These are phyloP conservation scores for Rutidosis leptorrhynchoides DNA, from an alignment of 129 eudicot species.

Conservation along the genomic window DNA sequence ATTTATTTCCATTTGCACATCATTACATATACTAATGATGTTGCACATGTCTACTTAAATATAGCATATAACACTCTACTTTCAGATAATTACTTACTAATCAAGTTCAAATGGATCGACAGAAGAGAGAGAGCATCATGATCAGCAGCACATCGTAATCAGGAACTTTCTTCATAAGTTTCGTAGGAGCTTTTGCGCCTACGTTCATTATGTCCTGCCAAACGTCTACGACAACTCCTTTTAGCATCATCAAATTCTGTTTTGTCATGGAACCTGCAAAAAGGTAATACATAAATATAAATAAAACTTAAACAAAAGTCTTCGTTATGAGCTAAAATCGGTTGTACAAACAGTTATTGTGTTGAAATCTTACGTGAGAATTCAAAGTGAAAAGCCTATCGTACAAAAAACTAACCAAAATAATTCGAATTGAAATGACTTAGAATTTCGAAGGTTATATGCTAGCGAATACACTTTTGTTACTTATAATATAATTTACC, in stretches of 20 bases:
- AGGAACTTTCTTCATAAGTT: slow-evolving; percentile 46
- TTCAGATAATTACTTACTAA: neutral
- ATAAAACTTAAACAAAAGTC: neutral
- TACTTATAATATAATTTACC: no score
- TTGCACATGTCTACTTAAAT: slow-evolving; percentile 20
- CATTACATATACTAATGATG: slow-evolving; percentile 7
- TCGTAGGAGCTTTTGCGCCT: slow-evolving; percentile 75
- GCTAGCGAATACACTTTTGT: no score
- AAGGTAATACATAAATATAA: slow-evolving; percentile 3
- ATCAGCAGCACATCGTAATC: slow-evolving; percentile 21
- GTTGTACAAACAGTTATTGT: no score
- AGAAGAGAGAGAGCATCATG: slow-evolving; percentile 83
- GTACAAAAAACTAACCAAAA: no score
- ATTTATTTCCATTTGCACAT: slow-evolving; percentile 12
- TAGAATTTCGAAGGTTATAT: no score
- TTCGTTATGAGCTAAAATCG: no score
- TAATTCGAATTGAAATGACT: no score
- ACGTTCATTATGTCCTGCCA: slow-evolving; percentile 91
- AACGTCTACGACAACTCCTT: slow-evolving; percentile 91
- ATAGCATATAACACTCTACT: slow-evolving; percentile 21
- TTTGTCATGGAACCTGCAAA: slow-evolving; percentile 77
- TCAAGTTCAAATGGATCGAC: slow-evolving; percentile 43
- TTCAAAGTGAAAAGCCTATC: no score
- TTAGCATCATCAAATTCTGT: slow-evolving; percentile 80
- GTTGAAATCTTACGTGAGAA: no score